Conservation (phyloP, 2,329 filamentous ascomycete species). For the Cladosporium sp. region DNA sequence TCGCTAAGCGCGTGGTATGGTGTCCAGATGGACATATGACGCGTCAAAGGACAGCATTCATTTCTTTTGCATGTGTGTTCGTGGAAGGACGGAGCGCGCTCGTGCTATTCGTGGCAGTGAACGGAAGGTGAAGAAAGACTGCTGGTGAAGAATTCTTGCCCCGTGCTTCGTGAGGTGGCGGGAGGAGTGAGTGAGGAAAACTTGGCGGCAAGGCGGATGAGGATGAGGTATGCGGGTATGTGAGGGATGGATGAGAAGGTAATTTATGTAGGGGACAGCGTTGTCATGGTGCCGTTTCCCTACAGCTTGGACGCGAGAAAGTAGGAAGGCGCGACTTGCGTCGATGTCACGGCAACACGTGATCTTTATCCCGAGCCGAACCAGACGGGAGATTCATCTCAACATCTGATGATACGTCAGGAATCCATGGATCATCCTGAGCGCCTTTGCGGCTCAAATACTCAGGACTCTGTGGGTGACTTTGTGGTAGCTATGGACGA, state of each 20-base stretch:
- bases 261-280: too few relatives aligned
- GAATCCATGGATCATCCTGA: too few relatives aligned
- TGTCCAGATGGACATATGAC: constrained; percentile 4
- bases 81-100: not conserved
- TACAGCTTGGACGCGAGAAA: not conserved
- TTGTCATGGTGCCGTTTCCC: too few relatives aligned
- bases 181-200: not conserved
- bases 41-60: not conserved
- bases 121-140: not conserved
- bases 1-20: not conserved
- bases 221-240: not conserved
- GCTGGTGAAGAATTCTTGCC: not conserved
- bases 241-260: not conserved
- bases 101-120: not conserved
- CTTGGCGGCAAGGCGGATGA: not conserved
- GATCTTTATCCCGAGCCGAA: too few relatives aligned
- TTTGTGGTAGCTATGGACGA: too few relatives aligned
- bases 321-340: not conserved
- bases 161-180: not conserved
- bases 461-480: too few relatives aligned
- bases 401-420: too few relatives aligned
- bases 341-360: too few relatives aligned
- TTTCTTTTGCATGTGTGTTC: not conserved
- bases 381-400: too few relatives aligned
- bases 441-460: too few relatives aligned